Evolutionary conservation across 371 early-diverging fungal genomes (phyloP).

Genomic region (Zopfochytrium polystomum): DNA sequence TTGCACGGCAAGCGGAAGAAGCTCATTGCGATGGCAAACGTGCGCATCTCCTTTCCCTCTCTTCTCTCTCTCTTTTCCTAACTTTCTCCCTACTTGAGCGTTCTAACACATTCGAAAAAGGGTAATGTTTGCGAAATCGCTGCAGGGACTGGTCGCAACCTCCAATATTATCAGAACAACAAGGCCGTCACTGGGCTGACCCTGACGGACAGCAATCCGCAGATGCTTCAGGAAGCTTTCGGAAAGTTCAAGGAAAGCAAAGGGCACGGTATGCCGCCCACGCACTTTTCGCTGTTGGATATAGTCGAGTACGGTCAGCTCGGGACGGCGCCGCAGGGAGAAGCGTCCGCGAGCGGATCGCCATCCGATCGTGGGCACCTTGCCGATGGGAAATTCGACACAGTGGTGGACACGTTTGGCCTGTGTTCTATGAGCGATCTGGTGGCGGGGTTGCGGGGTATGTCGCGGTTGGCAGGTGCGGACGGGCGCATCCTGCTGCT

Average conservation of each 20-base stretch:
- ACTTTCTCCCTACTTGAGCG: not conserved
- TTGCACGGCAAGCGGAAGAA: slow-evolving; percentile 54
- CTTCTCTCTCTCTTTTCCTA: not conserved
- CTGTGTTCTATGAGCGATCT: slow-evolving; percentile 74
- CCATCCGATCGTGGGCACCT: slow-evolving; percentile 24
- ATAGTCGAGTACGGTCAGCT: not conserved
- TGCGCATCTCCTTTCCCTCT: slow-evolving; percentile 31
- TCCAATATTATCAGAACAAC: slow-evolving; percentile 54
- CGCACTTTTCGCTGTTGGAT: slow-evolving; percentile 20
- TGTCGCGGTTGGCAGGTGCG: slow-evolving; percentile 57
- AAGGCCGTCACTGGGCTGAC: slow-evolving; percentile 45
- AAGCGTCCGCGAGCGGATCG: too few relatives aligned
- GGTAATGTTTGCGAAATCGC: slow-evolving; percentile 47
- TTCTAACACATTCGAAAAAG: not conserved
- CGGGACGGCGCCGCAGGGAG: not conserved
- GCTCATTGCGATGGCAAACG: slow-evolving; percentile 50
- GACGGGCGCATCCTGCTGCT: slow-evolving; percentile 67
- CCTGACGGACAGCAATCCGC: slow-evolving; percentile 55
- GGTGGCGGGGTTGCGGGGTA: slow-evolving; percentile 59
- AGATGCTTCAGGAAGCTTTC: slow-evolving; percentile 62
- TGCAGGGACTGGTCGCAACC: slow-evolving; percentile 72
- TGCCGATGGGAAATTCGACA: slow-evolving; percentile 59
- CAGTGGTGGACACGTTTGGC: slow-evolving; percentile 79
- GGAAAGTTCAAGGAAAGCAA: slow-evolving; percentile 36
- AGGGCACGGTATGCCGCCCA: slow-evolving; percentile 7